Conservation (phyloP, 805 yeast species). For the Wilhelminamyces savonicus region DNA sequence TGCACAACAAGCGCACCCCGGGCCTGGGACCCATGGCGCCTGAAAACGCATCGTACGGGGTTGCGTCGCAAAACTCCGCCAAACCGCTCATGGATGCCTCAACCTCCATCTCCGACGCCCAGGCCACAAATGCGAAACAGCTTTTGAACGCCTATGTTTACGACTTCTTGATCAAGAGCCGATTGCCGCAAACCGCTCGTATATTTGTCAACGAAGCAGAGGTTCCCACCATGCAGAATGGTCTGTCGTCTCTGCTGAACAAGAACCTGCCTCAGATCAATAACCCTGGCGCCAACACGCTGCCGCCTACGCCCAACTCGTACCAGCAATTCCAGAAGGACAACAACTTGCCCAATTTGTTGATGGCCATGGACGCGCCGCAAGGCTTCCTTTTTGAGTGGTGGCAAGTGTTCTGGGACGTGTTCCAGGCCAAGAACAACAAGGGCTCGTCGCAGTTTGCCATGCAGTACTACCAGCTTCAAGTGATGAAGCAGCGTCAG, state of each 20-base stretch:
- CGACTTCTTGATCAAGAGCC: conserved; percentile 74
- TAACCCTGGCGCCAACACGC: conserved; percentile 1
- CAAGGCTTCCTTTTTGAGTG: conserved; percentile 86
- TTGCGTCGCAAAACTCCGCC: conserved; percentile 3
- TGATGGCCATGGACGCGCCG: conserved; percentile 70
- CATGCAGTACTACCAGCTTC: conserved; percentile 63
- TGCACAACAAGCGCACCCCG: conserved; percentile 26
- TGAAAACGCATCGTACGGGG: conserved; percentile 5
- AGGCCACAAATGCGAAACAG: conserved; percentile 49
- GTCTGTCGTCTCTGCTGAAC: conserved; percentile 9
- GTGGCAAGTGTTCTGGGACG: conserved; percentile 97
- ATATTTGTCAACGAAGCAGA: conserved; percentile 75
- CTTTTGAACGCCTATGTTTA: conserved; percentile 77
- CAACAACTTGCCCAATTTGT: conserved; percentile 42
- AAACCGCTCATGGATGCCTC: conserved; percentile 21
- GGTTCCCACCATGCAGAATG: too few species aligned
- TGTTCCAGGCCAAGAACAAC: conserved; percentile 73
- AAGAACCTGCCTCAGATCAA: conserved; percentile 14
- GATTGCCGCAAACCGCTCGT: conserved; percentile 65
- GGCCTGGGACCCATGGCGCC: conserved; percentile 6
- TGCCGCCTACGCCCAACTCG: conserved; percentile 3
- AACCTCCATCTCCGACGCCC: conserved; percentile 30
- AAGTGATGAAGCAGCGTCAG: conserved; percentile 53
- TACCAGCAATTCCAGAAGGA: conserved; percentile 25
- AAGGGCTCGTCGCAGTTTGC: conserved; percentile 46